Percentiles rank a stretch among this genome's conserved stretches.
Evolutionary conservation across 805 yeast genomes (phyloP).

Genomic region (Clavispora fructus): DNA sequence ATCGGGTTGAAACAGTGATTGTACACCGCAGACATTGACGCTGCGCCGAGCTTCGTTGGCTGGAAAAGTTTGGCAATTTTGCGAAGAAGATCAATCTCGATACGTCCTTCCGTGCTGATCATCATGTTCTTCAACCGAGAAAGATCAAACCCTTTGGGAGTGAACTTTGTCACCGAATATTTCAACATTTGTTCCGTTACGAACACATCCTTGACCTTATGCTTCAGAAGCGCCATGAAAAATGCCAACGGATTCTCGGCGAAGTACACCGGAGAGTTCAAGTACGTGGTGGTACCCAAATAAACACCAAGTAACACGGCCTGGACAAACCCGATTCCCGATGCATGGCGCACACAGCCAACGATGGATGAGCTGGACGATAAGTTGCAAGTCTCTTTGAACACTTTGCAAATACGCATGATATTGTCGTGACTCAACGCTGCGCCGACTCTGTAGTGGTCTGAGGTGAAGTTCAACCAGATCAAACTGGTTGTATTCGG

Average conservation of each 20-base stretch:
- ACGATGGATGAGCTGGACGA: conserved; percentile 65
- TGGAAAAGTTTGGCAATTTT: conserved; percentile 58
- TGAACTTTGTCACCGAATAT: conserved; percentile 57
- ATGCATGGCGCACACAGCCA: conserved; percentile 80
- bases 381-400: conserved; percentile 89
- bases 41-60: conserved; percentile 57
- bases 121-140: conserved; percentile 71
- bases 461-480: conserved; percentile 69
- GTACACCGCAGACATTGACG: conserved; percentile 72
- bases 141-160: conserved; percentile 58
- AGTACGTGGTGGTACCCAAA: conserved; percentile 78
- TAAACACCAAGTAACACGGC: conserved; percentile 80
- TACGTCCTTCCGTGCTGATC: conserved; percentile 74
- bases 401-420: conserved; percentile 75
- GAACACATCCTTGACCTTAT: conserved; percentile 79
- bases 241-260: conserved; percentile 70
- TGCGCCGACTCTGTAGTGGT: conserved; percentile 59
- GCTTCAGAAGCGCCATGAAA: conserved; percentile 63
- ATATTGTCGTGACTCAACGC: conserved; percentile 56
- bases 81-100: conserved; percentile 55
- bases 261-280: conserved; percentile 73
- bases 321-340: conserved; percentile 85
- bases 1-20: conserved; percentile 78
- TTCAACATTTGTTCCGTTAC: conserved; percentile 80
- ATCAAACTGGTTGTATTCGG: conserved; percentile 49